Evolutionary conservation across 2,329 filamentous ascomycete species (phyloP).

Genomic region (Botrytis sinoallii): DNA sequence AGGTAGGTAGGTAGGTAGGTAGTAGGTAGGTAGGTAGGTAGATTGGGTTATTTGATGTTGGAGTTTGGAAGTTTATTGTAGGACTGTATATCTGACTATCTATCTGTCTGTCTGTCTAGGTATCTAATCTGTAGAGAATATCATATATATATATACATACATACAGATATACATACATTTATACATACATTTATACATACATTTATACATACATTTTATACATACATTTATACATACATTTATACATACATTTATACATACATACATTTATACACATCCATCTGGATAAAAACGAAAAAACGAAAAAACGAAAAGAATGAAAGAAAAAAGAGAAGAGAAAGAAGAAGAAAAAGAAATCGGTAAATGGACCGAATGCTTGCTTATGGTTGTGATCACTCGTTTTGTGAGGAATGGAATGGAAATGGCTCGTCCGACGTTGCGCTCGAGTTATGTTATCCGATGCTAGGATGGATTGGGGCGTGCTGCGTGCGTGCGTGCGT

Average conservation of each 20-base stretch:
- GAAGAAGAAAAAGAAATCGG: not conserved
- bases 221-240: not conserved
- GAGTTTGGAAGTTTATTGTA: not conserved
- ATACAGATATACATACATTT: no score
- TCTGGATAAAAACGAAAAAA: not conserved
- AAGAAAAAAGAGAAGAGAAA: not conserved
- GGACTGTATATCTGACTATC: not conserved
- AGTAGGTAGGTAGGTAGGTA: not conserved
- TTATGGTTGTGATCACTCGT: constrained; percentile 8
- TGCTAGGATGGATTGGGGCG: not conserved
- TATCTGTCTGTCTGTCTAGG: not conserved
- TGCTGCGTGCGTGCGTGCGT: not conserved
- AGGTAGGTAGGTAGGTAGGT: no score
- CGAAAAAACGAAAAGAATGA: no score
- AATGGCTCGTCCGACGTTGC: not conserved
- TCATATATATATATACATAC: not conserved
- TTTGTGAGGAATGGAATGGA: not conserved
- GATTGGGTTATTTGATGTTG: no score
- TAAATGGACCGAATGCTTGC: constrained; percentile 4
- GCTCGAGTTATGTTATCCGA: not conserved
- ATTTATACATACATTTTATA: not conserved
- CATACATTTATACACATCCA: no score
- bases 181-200: not conserved
- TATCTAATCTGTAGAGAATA: not conserved
- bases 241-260: no score